A percentile compares a stretch with the other conserved stretches of the same genome.
These are phyloP conservation scores for Cucumis variabilis DNA, from an alignment of 331 rosid species.

Conservation along the genomic window DNA sequence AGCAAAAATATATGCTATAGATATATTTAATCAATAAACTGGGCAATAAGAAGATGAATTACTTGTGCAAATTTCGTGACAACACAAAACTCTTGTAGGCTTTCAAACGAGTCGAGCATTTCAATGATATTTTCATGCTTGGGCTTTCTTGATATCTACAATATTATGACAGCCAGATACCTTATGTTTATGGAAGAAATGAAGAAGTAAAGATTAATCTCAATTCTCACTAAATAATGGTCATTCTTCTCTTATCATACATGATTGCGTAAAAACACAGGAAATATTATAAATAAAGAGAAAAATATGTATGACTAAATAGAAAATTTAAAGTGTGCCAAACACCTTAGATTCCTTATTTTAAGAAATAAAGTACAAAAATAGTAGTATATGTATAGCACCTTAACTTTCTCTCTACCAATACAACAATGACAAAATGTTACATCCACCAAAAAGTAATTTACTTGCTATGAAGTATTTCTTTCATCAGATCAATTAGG, in stretches of 20 bases:
- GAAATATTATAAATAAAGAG: background rate
- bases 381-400: background rate
- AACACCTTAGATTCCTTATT: background rate
- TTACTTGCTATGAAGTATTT: background rate
- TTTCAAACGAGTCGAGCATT: conserved; percentile 98
- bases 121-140: conserved; percentile 95
- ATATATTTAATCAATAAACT: background rate
- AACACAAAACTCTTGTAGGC: conserved; percentile 95
- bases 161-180: conserved; percentile 27
- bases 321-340: background rate
- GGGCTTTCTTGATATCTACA: conserved; percentile 88
- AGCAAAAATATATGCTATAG: background rate
- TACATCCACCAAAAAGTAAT: background rate
- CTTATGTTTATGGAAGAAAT: conserved; percentile 17
- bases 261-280: background rate
- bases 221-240: background rate
- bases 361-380: background rate
- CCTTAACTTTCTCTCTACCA: background rate
- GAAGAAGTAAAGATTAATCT: background rate
- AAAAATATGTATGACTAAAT: background rate
- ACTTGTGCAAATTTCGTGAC: conserved; percentile 97
- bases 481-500: background rate
- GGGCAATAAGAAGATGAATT: conserved; percentile 38
- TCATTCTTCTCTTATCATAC: background rate
- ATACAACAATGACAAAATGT: background rate